phyloP scores from a whole-genome alignment of 805 yeast genomes.

The Yarrowia keelungensis region DNA sequence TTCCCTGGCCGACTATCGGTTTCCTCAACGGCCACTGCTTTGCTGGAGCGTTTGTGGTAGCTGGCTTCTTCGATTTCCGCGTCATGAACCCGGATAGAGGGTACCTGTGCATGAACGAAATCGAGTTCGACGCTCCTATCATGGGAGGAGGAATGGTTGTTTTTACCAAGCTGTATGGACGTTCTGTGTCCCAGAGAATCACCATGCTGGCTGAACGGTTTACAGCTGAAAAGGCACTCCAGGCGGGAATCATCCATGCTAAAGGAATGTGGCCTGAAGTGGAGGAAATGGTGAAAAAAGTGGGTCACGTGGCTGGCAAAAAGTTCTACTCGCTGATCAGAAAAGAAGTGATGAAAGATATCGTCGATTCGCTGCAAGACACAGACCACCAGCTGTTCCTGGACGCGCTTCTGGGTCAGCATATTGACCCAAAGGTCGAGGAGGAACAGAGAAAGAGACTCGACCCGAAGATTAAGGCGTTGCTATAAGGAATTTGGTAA shows the following conservation, averaged over 20 bases:
- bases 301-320: conserved; percentile 22
- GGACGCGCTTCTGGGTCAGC: background rate
- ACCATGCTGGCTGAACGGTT: conserved; percentile 50
- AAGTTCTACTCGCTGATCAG: conserved; percentile 17
- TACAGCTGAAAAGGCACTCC: conserved; percentile 46
- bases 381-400: conserved; percentile 4
- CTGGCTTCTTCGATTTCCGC: conserved; percentile 51
- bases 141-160: conserved; percentile 51
- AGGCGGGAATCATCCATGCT: conserved; percentile 47
- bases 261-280: conserved; percentile 50
- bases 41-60: conserved; percentile 53
- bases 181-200: conserved; percentile 46
- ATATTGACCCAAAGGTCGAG: conserved; percentile 7
- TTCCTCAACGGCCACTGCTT: conserved; percentile 53
- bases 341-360: conserved; percentile 5
- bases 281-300: conserved; percentile 45
- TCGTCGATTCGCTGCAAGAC: background rate
- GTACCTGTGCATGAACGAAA: conserved; percentile 52
- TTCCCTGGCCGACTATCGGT: conserved; percentile 54
- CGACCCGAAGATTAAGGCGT: conserved; percentile 24
- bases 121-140: conserved; percentile 52
- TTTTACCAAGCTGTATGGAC: conserved; percentile 48
- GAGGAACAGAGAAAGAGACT: conserved; percentile 4
- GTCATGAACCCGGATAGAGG: conserved; percentile 53
- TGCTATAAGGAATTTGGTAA: too few species aligned